Conservation (phyloP, 495 filamentous ascomycete species). For the Hyaloscypha bicolor region DNA sequence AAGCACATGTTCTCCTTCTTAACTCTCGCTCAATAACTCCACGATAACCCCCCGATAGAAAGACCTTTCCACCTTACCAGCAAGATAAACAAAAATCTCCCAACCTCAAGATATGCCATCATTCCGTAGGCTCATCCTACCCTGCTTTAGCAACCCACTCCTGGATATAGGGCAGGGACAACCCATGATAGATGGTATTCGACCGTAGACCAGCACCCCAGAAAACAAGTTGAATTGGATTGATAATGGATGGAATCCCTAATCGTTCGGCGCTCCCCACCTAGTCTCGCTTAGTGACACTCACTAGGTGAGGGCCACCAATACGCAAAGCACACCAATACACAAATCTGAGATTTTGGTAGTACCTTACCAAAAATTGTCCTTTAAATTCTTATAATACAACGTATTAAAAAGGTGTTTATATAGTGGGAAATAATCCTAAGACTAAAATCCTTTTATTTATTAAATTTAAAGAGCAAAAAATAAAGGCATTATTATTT, state of each 20-base stretch:
- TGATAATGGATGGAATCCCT: constrained; percentile 44
- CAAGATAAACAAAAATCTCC: constrained; percentile 41
- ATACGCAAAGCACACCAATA: too few relatives aligned
- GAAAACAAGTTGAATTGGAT: constrained; percentile 49
- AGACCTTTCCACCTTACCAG: constrained; percentile 36
- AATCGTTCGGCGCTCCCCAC: too few relatives aligned
- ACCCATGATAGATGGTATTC: constrained; percentile 51
- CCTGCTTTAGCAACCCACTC: constrained; percentile 45
- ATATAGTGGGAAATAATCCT: too few relatives aligned
- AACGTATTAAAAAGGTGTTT: too few relatives aligned
- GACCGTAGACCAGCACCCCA: constrained; percentile 43
- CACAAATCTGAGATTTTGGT: too few relatives aligned
- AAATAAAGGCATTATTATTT: too few relatives aligned
- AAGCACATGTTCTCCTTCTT: constrained; percentile 29
- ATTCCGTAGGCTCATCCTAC: constrained; percentile 56
- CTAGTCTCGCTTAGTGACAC: too few relatives aligned
- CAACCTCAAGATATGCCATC: constrained; percentile 48
- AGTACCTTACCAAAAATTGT: too few relatives aligned
- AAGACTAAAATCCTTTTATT: too few relatives aligned
- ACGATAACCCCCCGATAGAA: constrained; percentile 22
- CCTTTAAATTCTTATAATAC: too few relatives aligned
- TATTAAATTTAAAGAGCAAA: too few relatives aligned
- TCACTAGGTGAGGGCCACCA: too few relatives aligned
- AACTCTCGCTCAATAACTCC: constrained; percentile 15
- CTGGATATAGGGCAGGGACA: constrained; percentile 51